Percentiles rank a stretch among this genome's conserved stretches.
Evolutionary conservation across 768 basidiomycete species (phyloP).

Genomic region (Xanthoconium stramineum): DNA sequence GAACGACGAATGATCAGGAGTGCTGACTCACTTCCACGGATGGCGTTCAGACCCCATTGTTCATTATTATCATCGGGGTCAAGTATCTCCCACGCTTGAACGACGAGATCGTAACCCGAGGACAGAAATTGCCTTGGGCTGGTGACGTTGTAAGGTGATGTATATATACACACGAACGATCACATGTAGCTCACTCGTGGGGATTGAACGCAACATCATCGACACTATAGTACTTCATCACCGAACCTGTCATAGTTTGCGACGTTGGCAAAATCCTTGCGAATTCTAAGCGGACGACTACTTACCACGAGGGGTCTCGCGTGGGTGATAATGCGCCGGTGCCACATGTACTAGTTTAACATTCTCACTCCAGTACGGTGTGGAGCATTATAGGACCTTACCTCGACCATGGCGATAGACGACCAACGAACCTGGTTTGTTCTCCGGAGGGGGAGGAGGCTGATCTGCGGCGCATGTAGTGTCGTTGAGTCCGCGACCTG

Average conservation of each 20-base stretch:
- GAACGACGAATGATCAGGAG: neutral
- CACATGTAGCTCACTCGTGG: constrained; percentile 33
- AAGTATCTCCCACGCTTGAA: constrained; percentile 42
- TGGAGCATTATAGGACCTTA: constrained; percentile 5
- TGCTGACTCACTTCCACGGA: constrained; percentile 16
- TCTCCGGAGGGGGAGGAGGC: constrained; percentile 42
- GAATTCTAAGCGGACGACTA: too few species aligned
- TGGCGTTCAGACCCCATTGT: constrained; percentile 7
- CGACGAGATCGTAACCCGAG: constrained; percentile 43
- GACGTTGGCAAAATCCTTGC: neutral
- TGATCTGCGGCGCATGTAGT: constrained; percentile 1
- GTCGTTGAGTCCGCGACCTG: constrained; percentile 4
- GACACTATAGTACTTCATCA: constrained; percentile 49
- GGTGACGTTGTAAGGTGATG: constrained; percentile 4
- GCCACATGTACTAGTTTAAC: constrained; percentile 16
- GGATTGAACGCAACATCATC: constrained; percentile 57
- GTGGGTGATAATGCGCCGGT: constrained; percentile 19
- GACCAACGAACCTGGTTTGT: constrained; percentile 45
- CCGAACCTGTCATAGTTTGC: constrained; percentile 9
- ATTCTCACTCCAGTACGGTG: neutral
- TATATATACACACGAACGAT: neutral
- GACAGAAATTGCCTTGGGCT: constrained; percentile 44
- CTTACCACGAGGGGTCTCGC: constrained; percentile 20
- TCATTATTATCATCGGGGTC: constrained; percentile 18
- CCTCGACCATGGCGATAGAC: constrained; percentile 35